These are phyloP conservation scores for Lactifluus volemus DNA, from an alignment of 768 basidiomycete species.

Conservation along the genomic window DNA sequence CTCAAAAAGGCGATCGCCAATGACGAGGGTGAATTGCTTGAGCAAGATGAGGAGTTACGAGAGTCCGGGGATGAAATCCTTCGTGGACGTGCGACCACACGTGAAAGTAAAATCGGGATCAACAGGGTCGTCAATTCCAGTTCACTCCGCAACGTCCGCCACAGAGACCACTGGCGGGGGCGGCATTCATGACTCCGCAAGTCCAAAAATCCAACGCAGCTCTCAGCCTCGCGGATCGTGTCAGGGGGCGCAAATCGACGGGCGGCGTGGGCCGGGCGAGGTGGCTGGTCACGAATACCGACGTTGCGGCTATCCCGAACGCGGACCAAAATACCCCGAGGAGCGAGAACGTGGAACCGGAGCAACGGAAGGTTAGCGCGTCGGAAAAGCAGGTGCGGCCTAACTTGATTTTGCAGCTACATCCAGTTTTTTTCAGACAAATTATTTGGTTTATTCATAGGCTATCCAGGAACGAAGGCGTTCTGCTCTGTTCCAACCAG, in stretches of 20 bases:
- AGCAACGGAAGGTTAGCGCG: neutral
- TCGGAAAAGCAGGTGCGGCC: slow-evolving; percentile 6
- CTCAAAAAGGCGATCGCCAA: neutral
- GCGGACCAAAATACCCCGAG: neutral
- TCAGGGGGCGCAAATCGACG: slow-evolving; percentile 15
- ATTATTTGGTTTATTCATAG: slow-evolving; percentile 21
- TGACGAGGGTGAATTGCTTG: slow-evolving; percentile 24
- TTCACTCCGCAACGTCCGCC: slow-evolving; percentile 23
- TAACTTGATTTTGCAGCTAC: neutral
- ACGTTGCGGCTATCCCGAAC: slow-evolving; percentile 39
- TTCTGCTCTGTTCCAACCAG: slow-evolving; percentile 44
- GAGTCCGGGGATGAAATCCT: slow-evolving; percentile 7
- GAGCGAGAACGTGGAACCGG: neutral
- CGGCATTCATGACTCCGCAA: slow-evolving; percentile 54
- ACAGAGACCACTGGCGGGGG: slow-evolving; percentile 24
- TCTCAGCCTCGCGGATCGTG: slow-evolving; percentile 15
- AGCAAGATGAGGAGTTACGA: slow-evolving; percentile 13
- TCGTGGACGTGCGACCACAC: slow-evolving; percentile 9
- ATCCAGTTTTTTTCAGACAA: neutral
- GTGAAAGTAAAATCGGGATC: neutral
- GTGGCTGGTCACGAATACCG: slow-evolving; percentile 49
- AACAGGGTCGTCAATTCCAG: slow-evolving; percentile 17
- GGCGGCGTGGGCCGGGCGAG: slow-evolving; percentile 33
- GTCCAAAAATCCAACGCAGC: slow-evolving; percentile 17
- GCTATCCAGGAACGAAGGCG: slow-evolving; percentile 56